Evolutionary conservation across 169 alveolate genomes (phyloP).

Genomic region (Babesia bovis): DNA sequence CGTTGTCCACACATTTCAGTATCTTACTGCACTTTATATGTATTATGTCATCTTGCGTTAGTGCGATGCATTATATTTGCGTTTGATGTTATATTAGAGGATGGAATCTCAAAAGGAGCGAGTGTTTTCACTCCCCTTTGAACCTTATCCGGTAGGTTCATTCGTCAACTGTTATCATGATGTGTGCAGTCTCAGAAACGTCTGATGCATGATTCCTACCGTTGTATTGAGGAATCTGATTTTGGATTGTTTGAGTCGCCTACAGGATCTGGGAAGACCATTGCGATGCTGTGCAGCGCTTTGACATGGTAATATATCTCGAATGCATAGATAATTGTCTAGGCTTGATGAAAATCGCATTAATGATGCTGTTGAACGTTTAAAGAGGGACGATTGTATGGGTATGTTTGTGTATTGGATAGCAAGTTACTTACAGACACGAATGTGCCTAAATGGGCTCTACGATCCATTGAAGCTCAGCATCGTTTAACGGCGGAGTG

Average conservation of each 20-base stretch:
- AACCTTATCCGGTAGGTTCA: slow-evolving; percentile 58
- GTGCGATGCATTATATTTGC: neutral
- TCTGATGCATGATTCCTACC: slow-evolving; percentile 62
- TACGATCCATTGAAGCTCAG: slow-evolving; percentile 22
- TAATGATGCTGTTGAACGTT: slow-evolving; percentile 18
- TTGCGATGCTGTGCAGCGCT: slow-evolving; percentile 87
- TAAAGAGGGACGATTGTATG: no score
- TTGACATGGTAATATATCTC: slow-evolving; percentile 77
- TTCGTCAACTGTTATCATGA: no score
- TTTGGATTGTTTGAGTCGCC: slow-evolving; percentile 94
- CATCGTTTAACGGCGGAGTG: slow-evolving; percentile 32
- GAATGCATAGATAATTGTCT: neutral
- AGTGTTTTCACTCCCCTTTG: slow-evolving; percentile 56
- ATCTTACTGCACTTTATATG: no score
- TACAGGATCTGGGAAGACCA: slow-evolving; percentile 96
- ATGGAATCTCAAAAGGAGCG: neutral
- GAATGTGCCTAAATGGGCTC: slow-evolving; percentile 50
- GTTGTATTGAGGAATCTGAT: slow-evolving; percentile 61
- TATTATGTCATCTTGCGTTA: no score
- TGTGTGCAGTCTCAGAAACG: slow-evolving; percentile 34
- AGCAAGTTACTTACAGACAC: slow-evolving; percentile 7
- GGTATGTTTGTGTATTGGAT: no score
- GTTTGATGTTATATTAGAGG: neutral
- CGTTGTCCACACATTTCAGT: no score
- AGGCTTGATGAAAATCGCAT: slow-evolving; percentile 55